Base-by-base conservation (phyloP, 2,329 filamentous ascomycete genomes). In the Sclerotinia borealis region DNA sequence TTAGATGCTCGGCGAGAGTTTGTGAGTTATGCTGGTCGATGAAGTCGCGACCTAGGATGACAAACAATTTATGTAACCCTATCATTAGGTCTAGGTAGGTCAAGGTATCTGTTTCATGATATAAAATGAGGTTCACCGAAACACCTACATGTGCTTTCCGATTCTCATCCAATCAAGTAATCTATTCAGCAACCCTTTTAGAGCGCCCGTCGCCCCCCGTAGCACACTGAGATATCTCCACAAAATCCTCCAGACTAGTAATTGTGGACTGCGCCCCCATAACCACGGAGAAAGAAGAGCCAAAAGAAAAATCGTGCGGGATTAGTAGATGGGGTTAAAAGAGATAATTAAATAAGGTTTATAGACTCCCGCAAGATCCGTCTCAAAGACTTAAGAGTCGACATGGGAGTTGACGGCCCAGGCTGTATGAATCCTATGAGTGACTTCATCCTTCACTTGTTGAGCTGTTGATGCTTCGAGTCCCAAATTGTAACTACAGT, bases 321-420 rank as follows among this genome's bases (percentile, higher is more conserved):
- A 1, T 73, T 67, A 0, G 51, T 52, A 1, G 74, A 75, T 8
- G 64, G 63, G 0, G 68, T 71, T 2, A 69, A 66, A 19, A 73
- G 71, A 10, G 73, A 75, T 0, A 81, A 55, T 0, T 68, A 63
- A 11, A 81, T 72, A 4, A 84, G 74, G 52, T 82, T 82, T 78
- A 2, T 72, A 69, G 1, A 79, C 75, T 0, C 79, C 79, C 1
- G 69, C 71, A 27, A 85, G 76, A 25, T 66, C 61, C 17, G 72
- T 67, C 54, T 82, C 81, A 66, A 85, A 84, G 59, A 76, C 79
- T 1, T 75, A 72, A 0, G 84, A 74, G 1, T 73, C 73, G 68
- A 83, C 76, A 70, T 82, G 83, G 75, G 85, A 85, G 70, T 85
- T 84, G 34, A 84, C 82, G 0, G 79, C 74, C 81, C 82, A 83